Evolutionary conservation across 768 basidiomycete species (phyloP).

Genomic region (Macrolepiota albuminosa): DNA sequence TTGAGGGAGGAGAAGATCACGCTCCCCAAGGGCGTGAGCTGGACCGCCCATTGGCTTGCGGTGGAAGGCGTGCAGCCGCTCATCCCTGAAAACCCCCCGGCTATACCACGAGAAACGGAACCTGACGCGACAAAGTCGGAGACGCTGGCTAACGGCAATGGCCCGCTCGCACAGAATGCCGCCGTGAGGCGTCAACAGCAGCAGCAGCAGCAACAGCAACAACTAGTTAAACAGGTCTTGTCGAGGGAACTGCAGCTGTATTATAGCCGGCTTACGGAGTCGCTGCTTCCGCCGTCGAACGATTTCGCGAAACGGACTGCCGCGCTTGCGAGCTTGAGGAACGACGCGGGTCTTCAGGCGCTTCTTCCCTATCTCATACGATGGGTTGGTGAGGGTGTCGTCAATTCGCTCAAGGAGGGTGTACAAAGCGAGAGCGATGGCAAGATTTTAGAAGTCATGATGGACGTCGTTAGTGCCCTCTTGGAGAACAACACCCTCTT

Average conservation of each 20-base stretch:
- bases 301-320: slow-evolving; percentile 78
- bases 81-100: slow-evolving; percentile 19
- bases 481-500: slow-evolving; percentile 86
- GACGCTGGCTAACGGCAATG: slow-evolving; percentile 18
- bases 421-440: slow-evolving; percentile 62
- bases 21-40: slow-evolving; percentile 75
- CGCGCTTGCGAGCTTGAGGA: slow-evolving; percentile 83
- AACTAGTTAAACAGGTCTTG: slow-evolving; percentile 86
- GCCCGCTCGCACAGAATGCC: slow-evolving; percentile 13
- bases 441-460: slow-evolving; percentile 67
- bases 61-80: slow-evolving; percentile 87
- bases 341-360: slow-evolving; percentile 88
- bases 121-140: slow-evolving; percentile 28
- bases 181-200: slow-evolving; percentile 34
- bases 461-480: slow-evolving; percentile 83
- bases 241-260: slow-evolving; percentile 94
- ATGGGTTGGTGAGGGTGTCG: slow-evolving; percentile 91
- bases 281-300: slow-evolving; percentile 65
- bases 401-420: slow-evolving; percentile 53
- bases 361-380: slow-evolving; percentile 90
- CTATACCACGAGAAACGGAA: slow-evolving; percentile 21
- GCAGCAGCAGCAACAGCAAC: slow-evolving; percentile 57
- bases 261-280: slow-evolving; percentile 85
- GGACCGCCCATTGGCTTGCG: slow-evolving; percentile 97
- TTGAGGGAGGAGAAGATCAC: slow-evolving; percentile 82